Evolutionary conservation across 78 protist species (phyloP).

Genomic region (Dictyostelium capitatum): DNA sequence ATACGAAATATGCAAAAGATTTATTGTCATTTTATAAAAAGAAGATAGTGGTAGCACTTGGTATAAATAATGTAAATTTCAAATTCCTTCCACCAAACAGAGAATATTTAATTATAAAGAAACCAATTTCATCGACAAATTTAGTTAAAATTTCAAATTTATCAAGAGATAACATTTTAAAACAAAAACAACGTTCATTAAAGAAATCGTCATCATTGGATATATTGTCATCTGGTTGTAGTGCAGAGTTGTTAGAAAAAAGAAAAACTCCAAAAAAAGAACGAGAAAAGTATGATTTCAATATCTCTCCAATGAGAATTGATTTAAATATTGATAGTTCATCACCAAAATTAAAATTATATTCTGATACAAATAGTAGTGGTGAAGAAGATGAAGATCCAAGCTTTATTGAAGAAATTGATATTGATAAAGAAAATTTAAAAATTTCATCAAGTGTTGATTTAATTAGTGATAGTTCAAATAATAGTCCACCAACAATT

Average conservation of each 20-base stretch:
- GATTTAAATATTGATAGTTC: not conserved
- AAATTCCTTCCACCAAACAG: not conserved
- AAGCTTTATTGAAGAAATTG: too few species aligned
- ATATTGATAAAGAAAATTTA: not conserved
- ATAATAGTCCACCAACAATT: not conserved
- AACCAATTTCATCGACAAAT: conserved; percentile 5
- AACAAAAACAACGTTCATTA: not conserved
- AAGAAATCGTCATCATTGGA: not conserved
- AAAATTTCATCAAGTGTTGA: not conserved
- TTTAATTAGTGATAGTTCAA: not conserved
- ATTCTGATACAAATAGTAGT: conserved; percentile 1
- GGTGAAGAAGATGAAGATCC: not conserved
- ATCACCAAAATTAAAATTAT: not conserved
- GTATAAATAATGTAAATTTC: not conserved
- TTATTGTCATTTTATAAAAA: not conserved
- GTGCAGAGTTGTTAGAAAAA: not conserved
- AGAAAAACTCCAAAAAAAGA: not conserved
- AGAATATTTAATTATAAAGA: not conserved
- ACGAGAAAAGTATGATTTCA: conserved; percentile 6
- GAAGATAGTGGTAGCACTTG: not conserved
- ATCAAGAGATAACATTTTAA: not conserved
- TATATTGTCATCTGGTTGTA: not conserved
- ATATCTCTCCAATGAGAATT: conserved; percentile 1
- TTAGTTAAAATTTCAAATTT: not conserved
- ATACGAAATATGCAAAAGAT: conserved; percentile 4